phyloP scores from a whole-genome alignment of 1,284 basidiomycete genomes.

The Boletus smithii region DNA sequence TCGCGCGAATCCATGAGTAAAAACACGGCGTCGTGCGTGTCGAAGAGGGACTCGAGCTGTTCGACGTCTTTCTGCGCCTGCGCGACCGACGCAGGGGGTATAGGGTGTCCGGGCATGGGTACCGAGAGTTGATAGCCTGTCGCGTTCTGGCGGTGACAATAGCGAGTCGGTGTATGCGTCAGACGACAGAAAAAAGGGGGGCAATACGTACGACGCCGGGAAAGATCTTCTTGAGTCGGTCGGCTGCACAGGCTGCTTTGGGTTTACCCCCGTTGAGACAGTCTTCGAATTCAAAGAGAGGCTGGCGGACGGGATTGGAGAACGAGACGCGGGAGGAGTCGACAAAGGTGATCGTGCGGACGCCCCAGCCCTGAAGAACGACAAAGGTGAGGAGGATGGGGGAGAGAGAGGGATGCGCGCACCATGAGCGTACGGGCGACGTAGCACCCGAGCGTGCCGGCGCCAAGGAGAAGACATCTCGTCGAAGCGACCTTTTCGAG shows the following conservation, averaged over 20 bases:
- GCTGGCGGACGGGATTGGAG: slow-evolving; percentile 96
- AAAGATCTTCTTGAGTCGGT: slow-evolving; percentile 83
- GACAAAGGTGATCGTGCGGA: slow-evolving; percentile 89
- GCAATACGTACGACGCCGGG: slow-evolving; percentile 71
- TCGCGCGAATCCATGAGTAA: slow-evolving; percentile 98
- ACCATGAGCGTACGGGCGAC: slow-evolving; percentile 90
- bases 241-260: slow-evolving; percentile 91
- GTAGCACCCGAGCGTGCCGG: slow-evolving; percentile 96
- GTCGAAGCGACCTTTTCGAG: slow-evolving; percentile 84
- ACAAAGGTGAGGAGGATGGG: not conserved
- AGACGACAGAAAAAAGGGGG: not conserved
- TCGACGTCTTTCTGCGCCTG: slow-evolving; percentile 67
- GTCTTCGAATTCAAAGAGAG: slow-evolving; percentile 93
- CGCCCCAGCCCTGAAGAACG: slow-evolving; percentile 80
- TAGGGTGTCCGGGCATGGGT: slow-evolving; percentile 97
- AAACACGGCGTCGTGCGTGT: slow-evolving; percentile 86
- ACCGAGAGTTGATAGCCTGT: slow-evolving; percentile 75
- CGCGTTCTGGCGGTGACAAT: slow-evolving; percentile 55
- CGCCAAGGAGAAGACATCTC: slow-evolving; percentile 84
- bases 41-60: slow-evolving; percentile 73
- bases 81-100: slow-evolving; percentile 57
- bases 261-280: slow-evolving; percentile 91
- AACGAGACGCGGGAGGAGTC: slow-evolving; percentile 91
- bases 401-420: slow-evolving; percentile 14
- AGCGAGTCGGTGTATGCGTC: not conserved